These are phyloP conservation scores for Quercus engelmannii DNA, from an alignment of 306 rosid species.

Conservation along the genomic window DNA sequence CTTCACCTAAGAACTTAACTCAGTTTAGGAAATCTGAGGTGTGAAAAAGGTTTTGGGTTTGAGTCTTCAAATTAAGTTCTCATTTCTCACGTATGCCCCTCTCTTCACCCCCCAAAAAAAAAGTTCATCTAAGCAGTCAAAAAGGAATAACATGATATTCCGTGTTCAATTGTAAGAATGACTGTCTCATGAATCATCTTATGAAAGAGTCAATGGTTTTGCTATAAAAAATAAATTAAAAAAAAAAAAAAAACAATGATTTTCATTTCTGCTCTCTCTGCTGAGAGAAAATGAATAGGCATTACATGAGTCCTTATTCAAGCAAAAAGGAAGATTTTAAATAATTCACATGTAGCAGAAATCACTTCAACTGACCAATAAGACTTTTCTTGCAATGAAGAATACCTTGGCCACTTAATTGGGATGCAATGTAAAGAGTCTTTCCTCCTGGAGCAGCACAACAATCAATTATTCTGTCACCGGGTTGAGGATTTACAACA, in stretches of 20 bases:
- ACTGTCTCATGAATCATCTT: not conserved
- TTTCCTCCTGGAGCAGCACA: conserved; percentile 99
- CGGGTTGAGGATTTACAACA: conserved; percentile 75
- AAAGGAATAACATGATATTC: not conserved
- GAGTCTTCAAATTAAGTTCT: not conserved
- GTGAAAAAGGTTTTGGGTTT: not conserved
- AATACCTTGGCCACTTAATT: conserved; percentile 71
- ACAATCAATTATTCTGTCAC: conserved; percentile 69
- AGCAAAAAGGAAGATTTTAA: not conserved
- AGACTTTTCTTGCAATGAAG: not conserved
- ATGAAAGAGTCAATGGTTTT: not conserved
- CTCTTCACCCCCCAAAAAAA: not conserved
- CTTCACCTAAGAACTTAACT: too few species aligned
- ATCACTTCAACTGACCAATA: not conserved
- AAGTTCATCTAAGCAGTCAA: not conserved
- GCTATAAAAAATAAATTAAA: not conserved
- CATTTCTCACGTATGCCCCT: not conserved
- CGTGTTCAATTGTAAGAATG: not conserved
- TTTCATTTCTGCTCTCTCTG: not conserved
- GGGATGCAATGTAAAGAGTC: conserved; percentile 81
- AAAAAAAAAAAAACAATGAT: not conserved
- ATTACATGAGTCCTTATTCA: not conserved
- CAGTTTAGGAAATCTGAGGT: too few species aligned
- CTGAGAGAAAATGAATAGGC: not conserved
- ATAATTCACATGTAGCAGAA: not conserved